These are phyloP conservation scores for Lentithecium fluviatile DNA, from an alignment of 495 filamentous ascomycete genomes.

Conservation along the genomic window DNA sequence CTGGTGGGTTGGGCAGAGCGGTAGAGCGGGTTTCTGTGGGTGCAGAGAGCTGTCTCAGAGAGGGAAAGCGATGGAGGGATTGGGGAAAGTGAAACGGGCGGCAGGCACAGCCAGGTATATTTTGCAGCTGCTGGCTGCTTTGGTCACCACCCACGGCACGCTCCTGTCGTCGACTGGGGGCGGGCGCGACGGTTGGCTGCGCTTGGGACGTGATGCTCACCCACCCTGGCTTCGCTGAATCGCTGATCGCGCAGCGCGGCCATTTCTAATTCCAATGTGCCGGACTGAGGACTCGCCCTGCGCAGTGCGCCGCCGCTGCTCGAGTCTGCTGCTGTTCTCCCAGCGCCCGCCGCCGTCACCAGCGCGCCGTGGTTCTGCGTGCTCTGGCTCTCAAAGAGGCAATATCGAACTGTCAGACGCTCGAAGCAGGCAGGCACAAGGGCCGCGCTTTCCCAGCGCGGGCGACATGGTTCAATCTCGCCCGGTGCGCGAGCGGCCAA, in stretches of 20 bases:
- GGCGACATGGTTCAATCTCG: background rate
- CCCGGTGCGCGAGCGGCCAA: background rate
- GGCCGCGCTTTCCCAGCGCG: background rate
- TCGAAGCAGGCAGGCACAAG: background rate
- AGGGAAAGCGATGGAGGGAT: constrained; percentile 36
- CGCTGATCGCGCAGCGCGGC: constrained; percentile 23
- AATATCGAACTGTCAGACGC: constrained; percentile 8
- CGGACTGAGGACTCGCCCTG: too few relatives aligned
- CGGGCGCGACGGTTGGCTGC: constrained; percentile 21
- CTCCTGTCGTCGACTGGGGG: constrained; percentile 12
- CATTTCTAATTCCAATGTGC: too few relatives aligned
- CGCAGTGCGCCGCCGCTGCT: too few relatives aligned
- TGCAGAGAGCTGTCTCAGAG: constrained; percentile 34
- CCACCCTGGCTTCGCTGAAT: constrained; percentile 29
- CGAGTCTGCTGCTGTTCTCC: background rate
- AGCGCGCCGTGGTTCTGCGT: too few relatives aligned
- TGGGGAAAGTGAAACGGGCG: constrained; percentile 35
- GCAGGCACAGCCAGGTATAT: constrained; percentile 32
- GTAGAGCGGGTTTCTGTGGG: too few relatives aligned
- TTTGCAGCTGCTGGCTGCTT: constrained; percentile 17
- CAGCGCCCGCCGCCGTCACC: background rate
- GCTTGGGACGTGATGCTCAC: constrained; percentile 13
- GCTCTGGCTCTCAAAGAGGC: constrained; percentile 10
- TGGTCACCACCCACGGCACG: background rate
- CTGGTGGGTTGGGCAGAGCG: constrained; percentile 1